Conservation (phyloP, 345 rosid genomes). For the Cochlearia excelsa region DNA sequence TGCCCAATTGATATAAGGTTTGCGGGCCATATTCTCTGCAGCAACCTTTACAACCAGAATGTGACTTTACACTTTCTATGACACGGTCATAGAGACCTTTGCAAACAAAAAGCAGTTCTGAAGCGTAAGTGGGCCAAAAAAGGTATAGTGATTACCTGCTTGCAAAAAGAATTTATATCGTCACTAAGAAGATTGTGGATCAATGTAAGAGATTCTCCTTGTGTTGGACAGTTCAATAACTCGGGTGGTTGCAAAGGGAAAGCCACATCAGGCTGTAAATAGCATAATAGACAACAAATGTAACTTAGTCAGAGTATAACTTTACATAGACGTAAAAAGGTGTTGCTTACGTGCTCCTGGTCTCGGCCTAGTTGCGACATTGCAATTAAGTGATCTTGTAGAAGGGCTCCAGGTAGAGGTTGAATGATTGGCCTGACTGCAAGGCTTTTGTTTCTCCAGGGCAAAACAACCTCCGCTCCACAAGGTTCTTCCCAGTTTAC, state of each 20-base stretch:
- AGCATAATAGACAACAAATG: conserved; percentile 36
- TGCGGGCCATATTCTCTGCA: conserved; percentile 71
- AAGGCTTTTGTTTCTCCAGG: conserved; percentile 90
- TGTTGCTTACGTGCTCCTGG: conserved; percentile 80
- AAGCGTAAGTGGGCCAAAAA: not conserved
- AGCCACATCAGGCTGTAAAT: conserved; percentile 85
- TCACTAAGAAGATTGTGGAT: conserved; percentile 70
- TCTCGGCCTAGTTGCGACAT: conserved; percentile 87
- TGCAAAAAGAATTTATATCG: conserved; percentile 85
- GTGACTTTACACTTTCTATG: not conserved
- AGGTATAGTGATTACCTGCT: conserved; percentile 53
- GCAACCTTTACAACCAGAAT: conserved; percentile 57
- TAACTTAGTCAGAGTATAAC: conserved; percentile 22
- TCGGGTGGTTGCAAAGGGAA: conserved; percentile 80
- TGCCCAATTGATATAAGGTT: conserved; percentile 92
- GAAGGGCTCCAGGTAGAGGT: conserved; percentile 77
- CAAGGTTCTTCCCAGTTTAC: conserved; percentile 67
- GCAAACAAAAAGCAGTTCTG: conserved; percentile 18
- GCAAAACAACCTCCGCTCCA: conserved; percentile 92
- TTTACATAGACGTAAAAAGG: conserved; percentile 14
- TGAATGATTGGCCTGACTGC: conserved; percentile 71
- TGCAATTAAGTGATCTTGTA: conserved; percentile 86
- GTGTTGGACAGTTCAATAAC: conserved; percentile 50
- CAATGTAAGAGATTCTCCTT: conserved; percentile 57
- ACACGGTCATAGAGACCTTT: conserved; percentile 14